Percentiles rank a stretch among this genome's conserved stretches.
These are phyloP conservation scores for Mycena venus DNA, from an alignment of 768 basidiomycete species.

Conservation along the genomic window DNA sequence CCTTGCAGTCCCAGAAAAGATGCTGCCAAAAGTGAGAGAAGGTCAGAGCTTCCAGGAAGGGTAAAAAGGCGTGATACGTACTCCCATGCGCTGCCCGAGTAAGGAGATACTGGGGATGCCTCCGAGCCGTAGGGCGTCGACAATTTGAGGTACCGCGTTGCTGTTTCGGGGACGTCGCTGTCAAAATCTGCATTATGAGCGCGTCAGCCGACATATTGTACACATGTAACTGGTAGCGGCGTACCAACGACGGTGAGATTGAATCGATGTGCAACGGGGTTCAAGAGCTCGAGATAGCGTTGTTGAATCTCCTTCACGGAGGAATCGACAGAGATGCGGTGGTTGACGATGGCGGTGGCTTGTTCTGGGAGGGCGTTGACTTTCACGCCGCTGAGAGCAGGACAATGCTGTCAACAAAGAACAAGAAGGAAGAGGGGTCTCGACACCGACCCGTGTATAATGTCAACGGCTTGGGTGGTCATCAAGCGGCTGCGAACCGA, in stretches of 20 bases:
- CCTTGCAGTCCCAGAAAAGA: constrained; percentile 19
- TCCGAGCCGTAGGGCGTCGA: constrained; percentile 2
- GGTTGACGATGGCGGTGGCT: constrained; percentile 60
- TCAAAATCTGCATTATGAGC: constrained; percentile 17
- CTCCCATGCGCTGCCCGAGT: constrained; percentile 22
- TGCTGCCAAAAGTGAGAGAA: neutral
- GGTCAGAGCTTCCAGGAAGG: too few relatives aligned
- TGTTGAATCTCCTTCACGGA: constrained; percentile 14
- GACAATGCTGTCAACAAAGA: neutral
- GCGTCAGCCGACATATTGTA: too few relatives aligned
- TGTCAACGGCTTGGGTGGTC: constrained; percentile 71
- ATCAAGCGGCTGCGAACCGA: constrained; percentile 43
- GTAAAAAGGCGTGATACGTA: neutral
- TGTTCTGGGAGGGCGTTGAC: constrained; percentile 70
- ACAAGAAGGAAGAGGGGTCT: neutral
- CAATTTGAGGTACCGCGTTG: constrained; percentile 16
- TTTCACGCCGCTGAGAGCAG: constrained; percentile 50
- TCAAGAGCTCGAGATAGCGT: constrained; percentile 11
- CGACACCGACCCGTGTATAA: constrained; percentile 47
- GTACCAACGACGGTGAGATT: constrained; percentile 20
- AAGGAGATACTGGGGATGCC: constrained; percentile 25
- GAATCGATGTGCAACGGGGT: constrained; percentile 8
- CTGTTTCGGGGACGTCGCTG: neutral
- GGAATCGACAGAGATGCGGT: constrained; percentile 55
- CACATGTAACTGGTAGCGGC: neutral